A percentile compares a stretch with the other conserved stretches of the same genome.
phyloP scores from a whole-genome alignment of 2,329 filamentous ascomycete species.

The Aspergillus sp. region DNA sequence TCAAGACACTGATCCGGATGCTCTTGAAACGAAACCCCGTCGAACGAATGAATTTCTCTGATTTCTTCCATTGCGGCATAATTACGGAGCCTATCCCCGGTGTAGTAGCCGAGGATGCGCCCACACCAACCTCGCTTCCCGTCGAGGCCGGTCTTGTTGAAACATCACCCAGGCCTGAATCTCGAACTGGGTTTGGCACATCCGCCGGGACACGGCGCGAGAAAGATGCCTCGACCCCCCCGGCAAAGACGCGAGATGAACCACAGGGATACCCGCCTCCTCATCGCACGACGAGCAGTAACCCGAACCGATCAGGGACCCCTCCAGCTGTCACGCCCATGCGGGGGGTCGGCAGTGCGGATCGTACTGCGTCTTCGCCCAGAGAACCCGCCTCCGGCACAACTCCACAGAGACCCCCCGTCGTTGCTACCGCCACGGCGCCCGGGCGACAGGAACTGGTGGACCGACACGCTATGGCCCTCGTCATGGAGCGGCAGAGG shows the following conservation, averaged over 20 bases:
- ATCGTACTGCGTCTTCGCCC: constrained; percentile 26
- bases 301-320: constrained; percentile 21
- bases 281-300: neutral
- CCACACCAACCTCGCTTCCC: constrained; percentile 26
- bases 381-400: constrained; percentile 28
- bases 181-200: constrained; percentile 16
- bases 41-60: constrained; percentile 80
- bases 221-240: constrained; percentile 24
- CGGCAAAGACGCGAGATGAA: constrained; percentile 21
- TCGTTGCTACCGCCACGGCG: constrained; percentile 39
- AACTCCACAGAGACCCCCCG: constrained; percentile 33
- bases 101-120: constrained; percentile 73
- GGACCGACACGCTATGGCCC: constrained; percentile 34
- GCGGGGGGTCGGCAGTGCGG: constrained; percentile 35
- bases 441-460: constrained; percentile 40
- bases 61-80: constrained; percentile 76
- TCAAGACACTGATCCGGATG: constrained; percentile 77
- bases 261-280: constrained; percentile 29
- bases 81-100: constrained; percentile 76
- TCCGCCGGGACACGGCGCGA: constrained; percentile 18
- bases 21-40: constrained; percentile 83
- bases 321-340: constrained; percentile 29
- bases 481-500: constrained; percentile 63
- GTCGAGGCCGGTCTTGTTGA: constrained; percentile 13
- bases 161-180: constrained; percentile 16